Evolutionary conservation across 805 yeast species (phyloP).

Genomic region (Wickerhamomyces rabaulensis): DNA sequence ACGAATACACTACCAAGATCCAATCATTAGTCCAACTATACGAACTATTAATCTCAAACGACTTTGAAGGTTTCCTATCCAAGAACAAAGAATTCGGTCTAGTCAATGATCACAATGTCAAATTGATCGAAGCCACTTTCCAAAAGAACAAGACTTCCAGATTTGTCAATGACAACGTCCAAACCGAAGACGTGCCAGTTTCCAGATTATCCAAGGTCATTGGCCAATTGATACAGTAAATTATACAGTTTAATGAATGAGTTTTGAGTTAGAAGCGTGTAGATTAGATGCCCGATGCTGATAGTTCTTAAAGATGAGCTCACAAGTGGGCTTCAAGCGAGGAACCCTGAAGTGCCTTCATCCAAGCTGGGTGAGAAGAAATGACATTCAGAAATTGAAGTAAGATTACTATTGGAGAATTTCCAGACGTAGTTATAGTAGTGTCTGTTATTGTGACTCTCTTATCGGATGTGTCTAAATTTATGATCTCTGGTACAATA

Average conservation of each 20-base stretch:
- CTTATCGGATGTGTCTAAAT: too few relatives aligned
- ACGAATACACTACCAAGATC: constrained; percentile 21
- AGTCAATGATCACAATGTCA: constrained; percentile 14
- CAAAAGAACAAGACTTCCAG: constrained; percentile 18
- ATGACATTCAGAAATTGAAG: too few relatives aligned
- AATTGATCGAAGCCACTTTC: constrained; percentile 15
- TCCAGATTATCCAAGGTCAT: constrained; percentile 21
- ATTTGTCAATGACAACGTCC: constrained; percentile 14
- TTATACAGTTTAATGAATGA: not conserved
- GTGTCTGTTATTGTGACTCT: too few relatives aligned
- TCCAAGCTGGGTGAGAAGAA: too few relatives aligned
- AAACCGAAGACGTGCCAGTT: constrained; percentile 21
- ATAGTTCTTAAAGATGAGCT: too few relatives aligned
- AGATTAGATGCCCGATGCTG: too few relatives aligned
- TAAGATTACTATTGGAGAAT: too few relatives aligned
- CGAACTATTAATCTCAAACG: constrained; percentile 20
- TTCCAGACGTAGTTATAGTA: too few relatives aligned
- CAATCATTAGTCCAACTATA: constrained; percentile 20
- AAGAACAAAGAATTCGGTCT: constrained; percentile 18
- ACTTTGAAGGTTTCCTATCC: constrained; percentile 14
- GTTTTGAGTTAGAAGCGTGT: not conserved
- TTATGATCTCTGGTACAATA: too few relatives aligned
- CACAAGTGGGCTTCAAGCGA: too few relatives aligned
- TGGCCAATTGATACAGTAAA: constrained; percentile 9
- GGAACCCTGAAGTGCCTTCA: too few relatives aligned